Evolutionary conservation across 2,329 filamentous ascomycete genomes (phyloP), one percentile per base, ranked within the genome.

Genomic region (Diaporthe sp.): DNA sequence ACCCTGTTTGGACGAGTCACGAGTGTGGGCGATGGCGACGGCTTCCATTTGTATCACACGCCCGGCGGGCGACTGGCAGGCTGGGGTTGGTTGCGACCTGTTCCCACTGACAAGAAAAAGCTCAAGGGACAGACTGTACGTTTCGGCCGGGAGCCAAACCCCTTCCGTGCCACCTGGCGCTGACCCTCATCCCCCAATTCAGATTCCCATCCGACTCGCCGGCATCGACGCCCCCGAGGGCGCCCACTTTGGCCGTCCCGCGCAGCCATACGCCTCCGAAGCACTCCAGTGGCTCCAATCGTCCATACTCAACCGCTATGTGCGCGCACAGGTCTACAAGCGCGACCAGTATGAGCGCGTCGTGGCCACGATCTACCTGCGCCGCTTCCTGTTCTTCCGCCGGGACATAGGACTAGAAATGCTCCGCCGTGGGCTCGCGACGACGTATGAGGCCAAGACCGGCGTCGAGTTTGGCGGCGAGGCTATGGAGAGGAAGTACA

Each of bases 11-110:
- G 97, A 19, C 90, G 90, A 77, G 97, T 98, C 57, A 98, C 96
- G 17, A 95, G 94, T 79, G 97, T 99, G 34, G 97, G 97, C 57
- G 97, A 99, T 88, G 97, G 95, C 5, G 97, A 99, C 84, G 96
- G 96, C 82, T 98, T 99, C 83, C 94, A 97, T 79, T 84, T 99
- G 65, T 99, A 94, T 83, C 97, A 99, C 84, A 98, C 95, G 0
- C 97, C 97, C 0, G 96, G 96, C n/a, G 97, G 97, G 15, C 90
- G 92, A 78, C 84, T 96, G 71, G 90, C 93, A 15, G 97, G 97
- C 72, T 99, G 97, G 97, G 95, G 94, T n/a, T 98, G 95, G 95
- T 81, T 97, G 78, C 93, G 95, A 80, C 92, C 85, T 75, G 89
- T 98, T 9, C 96, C 95, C 1, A 88, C 86, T 17, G 91, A 89